Evolutionary conservation across 1,284 basidiomycete species (phyloP).

Genomic region (Trichosporon sp.): DNA sequence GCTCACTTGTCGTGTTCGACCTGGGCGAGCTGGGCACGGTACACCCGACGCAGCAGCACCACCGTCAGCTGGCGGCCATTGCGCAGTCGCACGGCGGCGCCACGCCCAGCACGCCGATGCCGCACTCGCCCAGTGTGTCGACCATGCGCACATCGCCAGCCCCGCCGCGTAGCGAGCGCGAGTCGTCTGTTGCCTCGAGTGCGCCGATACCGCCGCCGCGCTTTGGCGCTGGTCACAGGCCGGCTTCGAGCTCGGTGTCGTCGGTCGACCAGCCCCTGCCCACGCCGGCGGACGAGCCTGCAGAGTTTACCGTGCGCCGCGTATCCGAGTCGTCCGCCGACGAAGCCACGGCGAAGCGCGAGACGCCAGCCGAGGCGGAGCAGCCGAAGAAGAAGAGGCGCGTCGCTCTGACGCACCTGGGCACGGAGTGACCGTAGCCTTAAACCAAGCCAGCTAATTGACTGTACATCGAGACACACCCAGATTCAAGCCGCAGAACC

Average conservation of each 20-base stretch:
- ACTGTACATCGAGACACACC: too few species aligned
- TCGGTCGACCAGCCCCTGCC: conserved; percentile 30
- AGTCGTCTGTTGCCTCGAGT: conserved; percentile 35
- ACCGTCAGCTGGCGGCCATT: conserved; percentile 76
- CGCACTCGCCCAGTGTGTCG: conserved; percentile 51
- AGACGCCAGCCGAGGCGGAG: conserved; percentile 36
- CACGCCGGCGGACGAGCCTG: conserved; percentile 34
- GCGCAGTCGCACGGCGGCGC: conserved; percentile 62
- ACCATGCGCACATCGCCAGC: conserved; percentile 37
- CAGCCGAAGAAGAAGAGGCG: conserved; percentile 85
- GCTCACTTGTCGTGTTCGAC: conserved; percentile 73
- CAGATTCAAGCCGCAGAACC: not conserved
- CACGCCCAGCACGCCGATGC: conserved; percentile 37
- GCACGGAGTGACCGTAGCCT: conserved; percentile 13
- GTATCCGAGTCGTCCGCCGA: conserved; percentile 15
- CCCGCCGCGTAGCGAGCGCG: conserved; percentile 36
- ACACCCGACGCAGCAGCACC: conserved; percentile 79
- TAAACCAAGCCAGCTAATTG: too few species aligned
- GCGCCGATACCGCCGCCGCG: conserved; percentile 21
- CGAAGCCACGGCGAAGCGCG: conserved; percentile 1
- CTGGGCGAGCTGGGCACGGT: conserved; percentile 81
- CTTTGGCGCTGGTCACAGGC: conserved; percentile 5
- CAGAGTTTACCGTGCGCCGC: conserved; percentile 14
- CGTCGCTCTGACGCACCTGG: conserved; percentile 63
- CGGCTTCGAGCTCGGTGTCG: conserved; percentile 21